Percentiles rank a stretch among this genome's conserved stretches.
Evolutionary conservation across 1,284 basidiomycete species (phyloP).

Genomic region (Cryptococcus depauperatus): DNA sequence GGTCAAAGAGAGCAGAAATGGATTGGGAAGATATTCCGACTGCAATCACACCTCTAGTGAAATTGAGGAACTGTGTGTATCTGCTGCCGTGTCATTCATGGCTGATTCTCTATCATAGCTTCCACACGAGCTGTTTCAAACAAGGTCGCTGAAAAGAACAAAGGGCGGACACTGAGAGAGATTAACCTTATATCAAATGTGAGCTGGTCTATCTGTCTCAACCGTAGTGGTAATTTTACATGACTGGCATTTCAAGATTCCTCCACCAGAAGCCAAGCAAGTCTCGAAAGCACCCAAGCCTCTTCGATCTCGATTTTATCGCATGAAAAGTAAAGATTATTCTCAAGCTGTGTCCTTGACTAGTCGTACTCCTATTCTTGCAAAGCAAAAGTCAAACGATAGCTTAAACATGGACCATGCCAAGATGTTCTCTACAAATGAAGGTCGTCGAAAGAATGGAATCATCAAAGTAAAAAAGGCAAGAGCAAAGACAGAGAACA

Average conservation of each 20-base stretch:
- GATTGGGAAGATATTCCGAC: conserved; percentile 28
- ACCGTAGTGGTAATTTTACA: neutral
- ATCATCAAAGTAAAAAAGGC: neutral
- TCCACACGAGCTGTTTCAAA: too few species aligned
- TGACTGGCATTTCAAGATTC: neutral
- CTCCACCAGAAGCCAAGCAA: neutral
- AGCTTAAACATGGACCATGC: neutral
- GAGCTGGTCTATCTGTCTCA: too few species aligned
- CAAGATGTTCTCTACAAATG: neutral
- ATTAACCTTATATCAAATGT: conserved; percentile 27
- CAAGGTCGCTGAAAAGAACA: neutral
- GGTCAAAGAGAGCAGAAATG: conserved; percentile 25
- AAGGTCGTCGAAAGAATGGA: neutral
- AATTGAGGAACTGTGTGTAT: conserved; percentile 10
- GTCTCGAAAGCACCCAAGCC: neutral
- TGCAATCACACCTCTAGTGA: conserved; percentile 9
- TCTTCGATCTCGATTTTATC: conserved; percentile 7
- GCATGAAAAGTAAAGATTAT: conserved; percentile 10
- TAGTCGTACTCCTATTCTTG: neutral
- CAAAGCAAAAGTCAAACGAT: too few species aligned
- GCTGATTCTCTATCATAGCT: too few species aligned
- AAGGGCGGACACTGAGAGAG: conserved; percentile 10
- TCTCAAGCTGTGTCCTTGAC: neutral
- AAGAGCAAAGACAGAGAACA: neutral
- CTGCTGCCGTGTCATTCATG: too few species aligned